Evolutionary conservation across 108 stramenopile species (phyloP), one percentile per base, ranked within the genome.

Genomic region (Pseudonitzschia multistriata): DNA sequence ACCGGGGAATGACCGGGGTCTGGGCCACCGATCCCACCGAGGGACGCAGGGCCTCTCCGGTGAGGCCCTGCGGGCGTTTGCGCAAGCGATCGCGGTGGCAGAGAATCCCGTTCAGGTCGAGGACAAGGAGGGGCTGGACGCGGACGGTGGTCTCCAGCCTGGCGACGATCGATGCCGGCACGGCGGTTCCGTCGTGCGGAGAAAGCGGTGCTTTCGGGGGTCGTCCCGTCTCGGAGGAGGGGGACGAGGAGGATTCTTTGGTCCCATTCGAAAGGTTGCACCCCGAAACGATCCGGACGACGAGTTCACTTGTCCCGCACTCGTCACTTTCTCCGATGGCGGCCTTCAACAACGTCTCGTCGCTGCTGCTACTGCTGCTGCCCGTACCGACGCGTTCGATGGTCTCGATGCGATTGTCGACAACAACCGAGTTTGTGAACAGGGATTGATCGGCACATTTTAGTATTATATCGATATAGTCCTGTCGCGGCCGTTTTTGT

Each of bases 51-150:
- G 63, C 30, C 6, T 48, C n/a, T 25, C 65, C 67, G 19, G 61
- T 59, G 8, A 29, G 3, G 27, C 78, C 28, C 14, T 22, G 24
- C 15, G 42, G 42, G 3, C 57, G 57, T 59, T 30, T 59, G 3
- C 31, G 57, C 13, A 14, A 35, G 22, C 89, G 85, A 63, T 79
- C 55, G 2, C 92, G 86, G 77, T 93, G 89, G 67, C 92, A 93
- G 10, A 93, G 68, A 29, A 93, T 90, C 2, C 92, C 92, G 67
- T 93, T 93, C n/a, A 93, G 28, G 79, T 93, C 92, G 30, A 90
- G 70, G 11, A 93, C 70, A 22, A 93, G 64, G 3, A 93, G 70
- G 5, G 92, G 92, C 45, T 89, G 79, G 33, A 86, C 81, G 2
- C 31, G 47, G 19, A 75, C 47, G 17, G 73, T 74, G 10, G 31